Conservation (phyloP, 2,329 filamentous ascomycete genomes). For the Pyricularia pennisetigena region DNA sequence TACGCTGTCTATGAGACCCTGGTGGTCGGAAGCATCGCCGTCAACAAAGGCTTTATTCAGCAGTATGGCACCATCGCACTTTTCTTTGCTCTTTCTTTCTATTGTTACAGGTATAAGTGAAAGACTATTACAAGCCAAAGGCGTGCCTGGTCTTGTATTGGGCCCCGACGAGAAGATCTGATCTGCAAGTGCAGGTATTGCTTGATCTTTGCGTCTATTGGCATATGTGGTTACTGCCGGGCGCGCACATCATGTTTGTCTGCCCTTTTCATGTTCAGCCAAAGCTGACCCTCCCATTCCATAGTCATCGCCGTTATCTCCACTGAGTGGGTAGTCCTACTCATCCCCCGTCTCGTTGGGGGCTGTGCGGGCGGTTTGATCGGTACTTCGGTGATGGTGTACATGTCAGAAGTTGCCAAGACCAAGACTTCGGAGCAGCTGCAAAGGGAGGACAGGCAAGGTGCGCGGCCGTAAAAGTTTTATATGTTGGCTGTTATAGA, state of each 20-base stretch:
- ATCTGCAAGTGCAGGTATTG: too few relatives aligned
- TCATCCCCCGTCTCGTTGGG: constrained; percentile 4
- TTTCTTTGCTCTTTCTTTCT: too few relatives aligned
- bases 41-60: constrained; percentile 3
- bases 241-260: neutral
- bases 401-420: constrained; percentile 9
- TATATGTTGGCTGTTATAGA: too few relatives aligned
- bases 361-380: constrained; percentile 6
- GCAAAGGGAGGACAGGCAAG: too few relatives aligned
- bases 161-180: too few relatives aligned
- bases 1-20: constrained; percentile 3
- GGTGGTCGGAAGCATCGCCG: constrained; percentile 3
- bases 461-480: too few relatives aligned
- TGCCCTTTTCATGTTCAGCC: neutral
- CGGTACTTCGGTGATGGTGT: constrained; percentile 5
- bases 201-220: too few relatives aligned
- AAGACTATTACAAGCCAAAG: too few relatives aligned
- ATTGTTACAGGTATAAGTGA: too few relatives aligned
- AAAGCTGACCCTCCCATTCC: neutral
- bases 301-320: constrained; percentile 4
- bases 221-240: neutral
- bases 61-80: constrained; percentile 4
- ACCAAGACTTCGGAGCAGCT: too few relatives aligned
- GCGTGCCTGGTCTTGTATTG: too few relatives aligned
- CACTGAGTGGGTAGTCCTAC: constrained; percentile 5